A percentile compares a stretch with the other conserved stretches of the same genome.
Conservation (phyloP, 2,329 filamentous ascomycete species). For the Calcarisporium arbuscula region DNA sequence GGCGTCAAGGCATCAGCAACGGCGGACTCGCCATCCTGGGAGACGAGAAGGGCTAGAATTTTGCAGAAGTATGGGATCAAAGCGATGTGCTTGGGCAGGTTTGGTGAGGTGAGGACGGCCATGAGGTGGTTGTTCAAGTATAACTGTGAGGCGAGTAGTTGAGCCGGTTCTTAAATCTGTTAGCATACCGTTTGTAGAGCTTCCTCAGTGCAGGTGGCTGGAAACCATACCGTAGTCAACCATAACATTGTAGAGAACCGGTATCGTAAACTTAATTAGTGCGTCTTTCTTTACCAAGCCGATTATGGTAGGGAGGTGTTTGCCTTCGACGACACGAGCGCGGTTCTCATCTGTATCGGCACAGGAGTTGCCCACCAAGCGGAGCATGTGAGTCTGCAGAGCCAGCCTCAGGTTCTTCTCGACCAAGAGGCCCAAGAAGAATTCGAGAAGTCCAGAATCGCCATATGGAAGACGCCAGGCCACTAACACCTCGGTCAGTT, state of each 20-base stretch:
- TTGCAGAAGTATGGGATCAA: conserved; percentile 50
- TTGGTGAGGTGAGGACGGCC: conserved; percentile 40
- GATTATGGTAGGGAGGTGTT: conserved; percentile 41
- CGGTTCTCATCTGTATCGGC: conserved; percentile 59
- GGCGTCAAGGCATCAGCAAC: conserved; percentile 40
- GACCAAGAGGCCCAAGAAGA: conserved; percentile 44
- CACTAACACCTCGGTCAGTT: conserved; percentile 36
- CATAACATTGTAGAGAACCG: conserved; percentile 56
- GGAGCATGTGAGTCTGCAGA: conserved; percentile 48
- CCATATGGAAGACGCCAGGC: conserved; percentile 52
- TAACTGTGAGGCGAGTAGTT: conserved; percentile 47
- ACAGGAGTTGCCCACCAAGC: conserved; percentile 56
- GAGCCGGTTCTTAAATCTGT: conserved; percentile 50
- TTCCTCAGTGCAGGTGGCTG: background rate
- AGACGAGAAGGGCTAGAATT: conserved; percentile 46
- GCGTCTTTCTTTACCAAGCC: conserved; percentile 39
- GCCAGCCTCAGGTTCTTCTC: conserved; percentile 29
- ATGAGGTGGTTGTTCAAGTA: conserved; percentile 44
- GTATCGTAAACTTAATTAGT: conserved; percentile 46
- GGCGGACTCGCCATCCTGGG: conserved; percentile 43
- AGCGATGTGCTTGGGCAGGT: conserved; percentile 31
- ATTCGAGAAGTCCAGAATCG: conserved; percentile 50
- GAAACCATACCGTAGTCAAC: conserved; percentile 52
- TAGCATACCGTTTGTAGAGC: no score
- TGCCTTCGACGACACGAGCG: conserved; percentile 44